Percentiles rank a stretch among this genome's conserved stretches.
Conservation (phyloP, 805 yeast species). For the Candida odintsovae region DNA sequence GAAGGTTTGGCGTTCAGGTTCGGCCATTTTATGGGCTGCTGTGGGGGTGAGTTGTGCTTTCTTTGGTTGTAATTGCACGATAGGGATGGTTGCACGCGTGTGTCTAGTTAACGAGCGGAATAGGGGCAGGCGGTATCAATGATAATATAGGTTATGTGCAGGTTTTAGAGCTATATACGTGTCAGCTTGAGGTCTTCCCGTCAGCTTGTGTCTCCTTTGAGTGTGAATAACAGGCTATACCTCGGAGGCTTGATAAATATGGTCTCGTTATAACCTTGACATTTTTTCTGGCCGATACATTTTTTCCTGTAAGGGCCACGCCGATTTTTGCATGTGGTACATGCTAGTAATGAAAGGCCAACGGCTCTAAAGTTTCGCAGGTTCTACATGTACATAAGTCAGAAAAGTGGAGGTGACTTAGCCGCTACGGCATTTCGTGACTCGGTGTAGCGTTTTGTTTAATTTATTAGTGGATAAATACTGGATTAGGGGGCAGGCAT, state of each 20-base stretch:
- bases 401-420: too few relatives aligned
- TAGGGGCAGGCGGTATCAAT: too few relatives aligned
- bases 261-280: not conserved
- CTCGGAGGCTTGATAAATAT: not conserved
- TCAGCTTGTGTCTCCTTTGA: too few relatives aligned
- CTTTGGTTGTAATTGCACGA: not conserved
- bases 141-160: too few relatives aligned
- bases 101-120: not conserved
- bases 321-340: not conserved
- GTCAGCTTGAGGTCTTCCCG: too few relatives aligned
- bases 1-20: constrained; percentile 40
- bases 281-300: not conserved
- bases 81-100: not conserved
- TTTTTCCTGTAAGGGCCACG: not conserved
- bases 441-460: too few relatives aligned
- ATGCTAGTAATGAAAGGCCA: too few relatives aligned
- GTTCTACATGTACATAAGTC: too few relatives aligned
- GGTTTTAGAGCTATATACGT: too few relatives aligned
- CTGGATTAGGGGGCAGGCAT: constrained; percentile 6
- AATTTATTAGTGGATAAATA: not conserved
- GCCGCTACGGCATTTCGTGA: too few relatives aligned
- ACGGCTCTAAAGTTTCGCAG: too few relatives aligned
- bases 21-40: constrained; percentile 9
- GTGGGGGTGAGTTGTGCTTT: not conserved
- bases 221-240: too few relatives aligned